Evolutionary conservation across 2,329 filamentous ascomycete species (phyloP), one percentile per base, ranked within the genome.

Genomic region (Fusarium sp.): DNA sequence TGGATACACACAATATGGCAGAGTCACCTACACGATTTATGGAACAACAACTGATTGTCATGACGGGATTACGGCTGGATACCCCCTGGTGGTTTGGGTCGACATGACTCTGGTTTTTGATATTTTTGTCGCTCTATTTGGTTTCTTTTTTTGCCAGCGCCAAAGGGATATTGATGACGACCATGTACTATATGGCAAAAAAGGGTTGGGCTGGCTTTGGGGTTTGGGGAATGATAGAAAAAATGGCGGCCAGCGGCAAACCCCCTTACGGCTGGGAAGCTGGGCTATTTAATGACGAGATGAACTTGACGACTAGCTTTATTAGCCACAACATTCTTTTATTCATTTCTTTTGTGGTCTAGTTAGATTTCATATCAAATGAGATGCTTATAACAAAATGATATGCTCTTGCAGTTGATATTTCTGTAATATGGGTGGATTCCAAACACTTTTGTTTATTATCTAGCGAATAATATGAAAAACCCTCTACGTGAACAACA

Each of bases 281-380:
- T 53, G 66, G 61, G 60, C 47, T 57, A 50, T 68, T 63, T 79
- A 75, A 79, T 72, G 77, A 79, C 44, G 73, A 77, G 62, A 79
- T 65, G 77, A 79, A 75, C 71, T 72, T 79, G 62, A 78, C 67
- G 77, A 79, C 67, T 56, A 71, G 61, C 52, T 63, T 62, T 31
- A 69, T 38, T 41, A 52, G 39, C 52, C 31, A 65, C 55, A 33
- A 72, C 50, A 52, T 53, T 47, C 38, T 70, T 58, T 60, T 64
- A 42, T 61, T 53, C 29, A 56, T 64, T 57, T 42, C 39, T 45
- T 59, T 60, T 46, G 49, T 57, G 31, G 44, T 52, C 49, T 62
- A 68, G 65, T 65, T 44, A 52, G 55, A 56, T 53, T 60, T 62
- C 55, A 65, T 65, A 64, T 59, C 64, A 55, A 70, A 63, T 60